These are phyloP conservation scores for Mortierella sp. DNA, from an alignment of 371 early-diverging fungal species.

Conservation along the genomic window DNA sequence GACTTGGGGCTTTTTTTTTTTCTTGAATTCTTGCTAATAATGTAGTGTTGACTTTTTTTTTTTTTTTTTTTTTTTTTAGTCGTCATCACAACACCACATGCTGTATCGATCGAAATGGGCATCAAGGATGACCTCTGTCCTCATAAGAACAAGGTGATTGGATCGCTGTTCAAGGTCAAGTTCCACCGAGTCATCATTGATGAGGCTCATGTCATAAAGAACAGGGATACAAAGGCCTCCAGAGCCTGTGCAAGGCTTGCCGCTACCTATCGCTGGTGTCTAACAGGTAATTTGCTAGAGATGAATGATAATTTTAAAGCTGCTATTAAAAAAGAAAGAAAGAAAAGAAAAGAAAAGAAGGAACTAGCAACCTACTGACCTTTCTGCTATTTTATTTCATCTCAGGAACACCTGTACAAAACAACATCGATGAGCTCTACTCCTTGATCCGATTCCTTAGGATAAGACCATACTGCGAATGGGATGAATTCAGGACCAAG, in stretches of 20 bases:
- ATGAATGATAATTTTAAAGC: no score
- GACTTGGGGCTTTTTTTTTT: no score
- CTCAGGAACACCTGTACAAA: constrained; percentile 80
- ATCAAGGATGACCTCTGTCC: background rate
- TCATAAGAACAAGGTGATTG: constrained; percentile 18
- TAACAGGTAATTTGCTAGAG: constrained; percentile 79
- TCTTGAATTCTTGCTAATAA: no score
- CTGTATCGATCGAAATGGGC: constrained; percentile 25
- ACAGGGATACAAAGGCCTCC: constrained; percentile 73
- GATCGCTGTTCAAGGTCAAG: constrained; percentile 42
- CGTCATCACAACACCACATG: constrained; percentile 28
- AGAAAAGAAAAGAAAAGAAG: no score
- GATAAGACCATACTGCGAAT: constrained; percentile 70
- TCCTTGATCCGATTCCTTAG: constrained; percentile 84
- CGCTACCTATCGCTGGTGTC: constrained; percentile 81
- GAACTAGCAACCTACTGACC: background rate
- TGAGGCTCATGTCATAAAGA: constrained; percentile 93
- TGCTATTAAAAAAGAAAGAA: background rate
- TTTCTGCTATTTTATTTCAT: background rate
- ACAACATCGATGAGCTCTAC: constrained; percentile 88
- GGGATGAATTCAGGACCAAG: constrained; percentile 62
- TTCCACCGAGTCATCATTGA: constrained; percentile 81
- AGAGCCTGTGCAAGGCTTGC: constrained; percentile 66
- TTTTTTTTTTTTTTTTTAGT: constrained; percentile 10
- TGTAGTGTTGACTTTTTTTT: background rate